Conservation (phyloP, 148 eudicot genomes). For the Tetragonia tetragonoides region DNA sequence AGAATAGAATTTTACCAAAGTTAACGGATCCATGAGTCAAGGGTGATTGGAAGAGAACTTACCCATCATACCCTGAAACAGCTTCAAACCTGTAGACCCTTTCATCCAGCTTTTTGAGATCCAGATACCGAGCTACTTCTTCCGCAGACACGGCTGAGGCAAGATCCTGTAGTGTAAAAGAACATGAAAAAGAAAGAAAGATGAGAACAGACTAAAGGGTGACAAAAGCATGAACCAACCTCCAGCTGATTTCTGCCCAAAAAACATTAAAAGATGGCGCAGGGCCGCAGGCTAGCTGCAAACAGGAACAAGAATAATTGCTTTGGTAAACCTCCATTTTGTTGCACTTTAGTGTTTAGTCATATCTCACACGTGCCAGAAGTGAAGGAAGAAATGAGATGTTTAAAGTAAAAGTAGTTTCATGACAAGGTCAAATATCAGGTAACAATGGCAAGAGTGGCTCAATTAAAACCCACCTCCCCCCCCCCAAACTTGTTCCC, state of each 20-base stretch:
- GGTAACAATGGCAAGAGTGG: background rate
- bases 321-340: background rate
- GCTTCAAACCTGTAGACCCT: constrained; percentile 83
- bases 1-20: too few species aligned
- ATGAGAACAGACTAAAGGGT: background rate
- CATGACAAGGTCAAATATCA: background rate
- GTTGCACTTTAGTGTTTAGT: background rate
- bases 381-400: too few species aligned
- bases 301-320: background rate
- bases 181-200: background rate
- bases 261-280: background rate
- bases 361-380: background rate
- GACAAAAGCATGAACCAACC: constrained; percentile 5
- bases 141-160: constrained; percentile 78
- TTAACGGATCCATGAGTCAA: background rate
- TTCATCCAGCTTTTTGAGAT: constrained; percentile 90
- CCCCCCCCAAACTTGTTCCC: too few species aligned
- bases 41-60: constrained; percentile 9
- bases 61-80: constrained; percentile 93
- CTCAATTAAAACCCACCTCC: background rate
- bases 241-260: background rate
- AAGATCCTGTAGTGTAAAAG: constrained; percentile 60
- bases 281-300: background rate
- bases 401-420: too few species aligned
- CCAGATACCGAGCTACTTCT: constrained; percentile 84